Evolutionary conservation across 441 rosid species (phyloP).

Genomic region (Adansonia gregorii): DNA sequence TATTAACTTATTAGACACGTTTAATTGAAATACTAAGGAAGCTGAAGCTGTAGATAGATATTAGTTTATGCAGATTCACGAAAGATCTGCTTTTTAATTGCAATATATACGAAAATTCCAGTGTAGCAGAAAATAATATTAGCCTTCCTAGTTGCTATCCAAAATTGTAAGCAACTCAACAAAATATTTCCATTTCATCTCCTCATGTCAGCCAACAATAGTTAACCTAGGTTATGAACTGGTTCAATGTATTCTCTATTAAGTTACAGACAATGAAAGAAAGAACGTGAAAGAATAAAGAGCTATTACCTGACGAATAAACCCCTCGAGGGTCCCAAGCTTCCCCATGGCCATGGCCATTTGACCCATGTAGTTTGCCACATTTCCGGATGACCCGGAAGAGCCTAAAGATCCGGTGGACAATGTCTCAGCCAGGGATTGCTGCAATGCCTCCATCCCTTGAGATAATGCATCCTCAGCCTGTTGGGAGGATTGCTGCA

Average conservation of each 20-base stretch:
- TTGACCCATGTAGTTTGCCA: constrained; percentile 98
- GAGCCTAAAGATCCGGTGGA: constrained; percentile 85
- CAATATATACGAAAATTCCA: background rate
- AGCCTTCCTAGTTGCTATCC: background rate
- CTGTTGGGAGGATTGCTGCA: constrained; percentile 97
- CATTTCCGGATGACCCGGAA: constrained; percentile 86
- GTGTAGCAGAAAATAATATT: constrained; percentile 23
- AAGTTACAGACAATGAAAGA: background rate
- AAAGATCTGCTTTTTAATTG: background rate
- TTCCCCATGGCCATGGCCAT: constrained; percentile 99
- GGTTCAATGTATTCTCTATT: background rate
- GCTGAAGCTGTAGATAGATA: background rate
- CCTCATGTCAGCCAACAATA: background rate
- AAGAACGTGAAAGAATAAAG: background rate
- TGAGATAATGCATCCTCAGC: constrained; percentile 98
- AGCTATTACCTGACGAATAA: constrained; percentile 72
- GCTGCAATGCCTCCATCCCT: constrained; percentile 98
- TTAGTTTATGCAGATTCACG: background rate
- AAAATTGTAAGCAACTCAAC: background rate
- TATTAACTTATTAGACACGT: constrained; percentile 20
- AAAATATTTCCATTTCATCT: background rate
- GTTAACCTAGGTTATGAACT: no score
- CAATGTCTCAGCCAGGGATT: constrained; percentile 85
- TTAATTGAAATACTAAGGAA: background rate
- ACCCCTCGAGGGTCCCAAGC: constrained; percentile 90